Evolutionary conservation across 768 basidiomycete species (phyloP).

Genomic region (Phlegmacium glaucopus): DNA sequence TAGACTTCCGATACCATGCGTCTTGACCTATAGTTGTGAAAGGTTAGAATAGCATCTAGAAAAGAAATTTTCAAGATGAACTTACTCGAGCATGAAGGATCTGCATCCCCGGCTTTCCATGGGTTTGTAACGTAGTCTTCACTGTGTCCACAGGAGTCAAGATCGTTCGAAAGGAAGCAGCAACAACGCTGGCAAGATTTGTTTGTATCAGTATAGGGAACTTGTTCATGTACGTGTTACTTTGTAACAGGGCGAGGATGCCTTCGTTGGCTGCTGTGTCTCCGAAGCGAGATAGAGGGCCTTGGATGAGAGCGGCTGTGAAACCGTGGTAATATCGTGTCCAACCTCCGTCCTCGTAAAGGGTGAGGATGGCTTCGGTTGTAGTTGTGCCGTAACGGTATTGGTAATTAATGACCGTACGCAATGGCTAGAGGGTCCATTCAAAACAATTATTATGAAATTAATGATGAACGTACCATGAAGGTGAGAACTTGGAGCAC

Average conservation of each 20-base stretch:
- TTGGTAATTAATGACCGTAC: conserved; percentile 98
- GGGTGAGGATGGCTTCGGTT: conserved; percentile 57
- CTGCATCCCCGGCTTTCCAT: conserved; percentile 66
- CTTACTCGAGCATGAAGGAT: conserved; percentile 67
- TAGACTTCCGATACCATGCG: conserved; percentile 70
- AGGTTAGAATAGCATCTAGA: neutral
- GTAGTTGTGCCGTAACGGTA: conserved; percentile 84
- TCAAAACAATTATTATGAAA: neutral
- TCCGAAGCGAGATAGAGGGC: conserved; percentile 81
- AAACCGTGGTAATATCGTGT: conserved; percentile 88
- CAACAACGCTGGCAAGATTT: conserved; percentile 71
- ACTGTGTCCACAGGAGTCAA: conserved; percentile 91
- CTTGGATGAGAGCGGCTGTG: conserved; percentile 81
- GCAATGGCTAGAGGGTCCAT: conserved; percentile 69
- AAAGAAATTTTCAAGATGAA: too few species aligned
- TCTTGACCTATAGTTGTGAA: conserved; percentile 48
- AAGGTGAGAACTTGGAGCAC: conserved; percentile 87
- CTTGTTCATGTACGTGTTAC: conserved; percentile 64
- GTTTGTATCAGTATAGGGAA: conserved; percentile 72
- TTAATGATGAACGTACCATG: conserved; percentile 46
- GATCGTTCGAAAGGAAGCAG: conserved; percentile 86
- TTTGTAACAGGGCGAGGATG: conserved; percentile 80
- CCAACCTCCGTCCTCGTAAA: conserved; percentile 78
- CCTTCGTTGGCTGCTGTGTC: conserved; percentile 95
- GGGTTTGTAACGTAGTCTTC: conserved; percentile 94